Evolutionary conservation across 148 eudicot species (phyloP).

Genomic region (Polygonum aviculare): DNA sequence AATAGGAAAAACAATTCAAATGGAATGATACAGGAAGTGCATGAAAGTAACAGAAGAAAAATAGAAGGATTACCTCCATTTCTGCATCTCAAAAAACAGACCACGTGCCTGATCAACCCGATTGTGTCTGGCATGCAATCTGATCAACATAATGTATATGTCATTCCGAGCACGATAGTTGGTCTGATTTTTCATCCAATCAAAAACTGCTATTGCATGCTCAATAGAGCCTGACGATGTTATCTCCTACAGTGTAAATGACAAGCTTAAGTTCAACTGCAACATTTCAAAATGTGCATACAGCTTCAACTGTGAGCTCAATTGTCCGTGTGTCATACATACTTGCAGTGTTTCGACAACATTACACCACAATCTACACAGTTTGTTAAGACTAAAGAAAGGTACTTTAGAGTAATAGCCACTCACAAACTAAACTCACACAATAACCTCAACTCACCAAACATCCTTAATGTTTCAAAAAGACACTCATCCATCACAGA

Average conservation of each 20-base stretch:
- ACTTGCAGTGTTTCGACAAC: neutral
- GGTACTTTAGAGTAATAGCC: neutral
- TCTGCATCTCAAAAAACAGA: constrained; percentile 96
- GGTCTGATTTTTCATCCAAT: constrained; percentile 89
- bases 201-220: constrained; percentile 66
- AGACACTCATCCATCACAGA: neutral
- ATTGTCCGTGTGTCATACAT: neutral
- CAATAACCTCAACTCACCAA: neutral
- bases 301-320: neutral
- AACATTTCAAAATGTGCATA: neutral
- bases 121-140: constrained; percentile 80
- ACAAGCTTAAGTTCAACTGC: neutral
- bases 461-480: neutral
- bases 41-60: neutral
- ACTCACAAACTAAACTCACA: neutral
- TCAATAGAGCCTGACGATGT: constrained; percentile 72
- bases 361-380: neutral
- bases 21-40: neutral
- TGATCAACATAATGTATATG: constrained; percentile 92
- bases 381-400: neutral
- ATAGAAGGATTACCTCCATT: constrained; percentile 57
- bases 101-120: constrained; percentile 91
- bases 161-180: constrained; percentile 80
- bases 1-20: neutral
- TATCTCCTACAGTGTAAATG: constrained; percentile 51